Evolutionary conservation across 495 filamentous ascomycete genomes (phyloP).

Genomic region (Melanomma pulvis-pyrius): DNA sequence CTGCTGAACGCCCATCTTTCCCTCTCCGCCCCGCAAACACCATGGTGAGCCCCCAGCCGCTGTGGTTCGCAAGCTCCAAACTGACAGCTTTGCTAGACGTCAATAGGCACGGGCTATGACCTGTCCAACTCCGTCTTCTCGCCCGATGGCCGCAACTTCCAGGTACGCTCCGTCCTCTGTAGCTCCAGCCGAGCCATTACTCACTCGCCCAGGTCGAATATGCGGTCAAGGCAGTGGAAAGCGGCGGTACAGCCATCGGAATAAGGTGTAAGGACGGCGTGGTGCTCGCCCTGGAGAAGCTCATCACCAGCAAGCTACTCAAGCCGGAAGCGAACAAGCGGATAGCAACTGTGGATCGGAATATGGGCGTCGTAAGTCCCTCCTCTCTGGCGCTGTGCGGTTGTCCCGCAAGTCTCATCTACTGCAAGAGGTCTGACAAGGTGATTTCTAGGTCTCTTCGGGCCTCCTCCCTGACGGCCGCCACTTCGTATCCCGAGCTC

Average conservation of each 20-base stretch:
- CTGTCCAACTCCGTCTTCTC: constrained; percentile 99
- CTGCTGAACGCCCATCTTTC: not conserved
- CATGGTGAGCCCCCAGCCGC: constrained; percentile 35
- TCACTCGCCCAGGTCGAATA: constrained; percentile 76
- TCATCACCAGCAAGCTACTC: constrained; percentile 90
- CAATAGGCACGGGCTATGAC: constrained; percentile 99
- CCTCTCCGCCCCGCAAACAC: constrained; percentile 8
- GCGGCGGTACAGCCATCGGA: constrained; percentile 93
- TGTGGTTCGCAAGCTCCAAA: not conserved
- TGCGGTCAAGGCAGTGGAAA: constrained; percentile 97
- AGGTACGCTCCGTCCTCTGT: constrained; percentile 53
- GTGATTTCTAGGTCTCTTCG: constrained; percentile 71
- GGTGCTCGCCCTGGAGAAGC: constrained; percentile 94
- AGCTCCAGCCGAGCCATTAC: not conserved
- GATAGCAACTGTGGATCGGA: constrained; percentile 90
- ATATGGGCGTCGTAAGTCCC: constrained; percentile 82
- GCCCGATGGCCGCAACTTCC: constrained; percentile 97
- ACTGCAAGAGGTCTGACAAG: not conserved
- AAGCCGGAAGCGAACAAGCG: constrained; percentile 94
- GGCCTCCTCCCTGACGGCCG: constrained; percentile 92
- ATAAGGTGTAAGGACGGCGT: constrained; percentile 97
- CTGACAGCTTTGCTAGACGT: constrained; percentile 65
- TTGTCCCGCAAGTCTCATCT: not conserved
- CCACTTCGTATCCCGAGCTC: constrained; percentile 90
- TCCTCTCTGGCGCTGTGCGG: not conserved